Base-by-base conservation (phyloP, 805 yeast species). In the Lipomyces japonicus region DNA sequence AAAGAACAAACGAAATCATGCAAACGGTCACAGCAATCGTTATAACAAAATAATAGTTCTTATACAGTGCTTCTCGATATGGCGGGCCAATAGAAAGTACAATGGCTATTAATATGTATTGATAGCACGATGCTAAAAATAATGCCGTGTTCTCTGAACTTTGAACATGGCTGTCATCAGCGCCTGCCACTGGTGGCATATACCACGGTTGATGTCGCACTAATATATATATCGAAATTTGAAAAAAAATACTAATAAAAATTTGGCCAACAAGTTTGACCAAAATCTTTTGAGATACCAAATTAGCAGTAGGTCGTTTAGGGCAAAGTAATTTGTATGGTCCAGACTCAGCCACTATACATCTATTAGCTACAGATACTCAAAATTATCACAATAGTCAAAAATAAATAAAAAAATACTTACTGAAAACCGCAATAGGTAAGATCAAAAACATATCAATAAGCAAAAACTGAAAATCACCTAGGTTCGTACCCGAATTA, bases 381-480 rank as follows among this genome's bases (percentile, higher is more conserved):
- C 18, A n/a, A 12, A 9, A 21, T 16, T n/a, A 30, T n/a, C n/a
- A n/a, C n/a, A n/a, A n/a, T n/a, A n/a, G n/a, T n/a, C n/a, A n/a
- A n/a, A n/a, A n/a, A 28, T 12, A 45, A 25, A 6, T 10, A 14
- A 30, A 23, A 16, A 12, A 42, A 19, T 12, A 46, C 55, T 7
- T 46, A 50, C 55, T 72, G 69, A 90, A 89, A 4, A 93, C 81
- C 0, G 98, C 98, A 63, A 93, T 78, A 9, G 99, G 99, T 49
- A 93, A 77, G 61, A 93, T 93, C 65, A 93, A 72, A 55, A 86
- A 81, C 66, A 93, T 67, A 69, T 93, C 99, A 65, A 93, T 93
- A 79, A 90, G 89, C 59, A 93, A 71, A 64, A 91, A 93, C 69
- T 93, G 98, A 71, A 93, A 90, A 69, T 93, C 98, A 7, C 99